phyloP scores from a whole-genome alignment of 768 basidiomycete species.

The Paxillus ammoniavirescens region DNA sequence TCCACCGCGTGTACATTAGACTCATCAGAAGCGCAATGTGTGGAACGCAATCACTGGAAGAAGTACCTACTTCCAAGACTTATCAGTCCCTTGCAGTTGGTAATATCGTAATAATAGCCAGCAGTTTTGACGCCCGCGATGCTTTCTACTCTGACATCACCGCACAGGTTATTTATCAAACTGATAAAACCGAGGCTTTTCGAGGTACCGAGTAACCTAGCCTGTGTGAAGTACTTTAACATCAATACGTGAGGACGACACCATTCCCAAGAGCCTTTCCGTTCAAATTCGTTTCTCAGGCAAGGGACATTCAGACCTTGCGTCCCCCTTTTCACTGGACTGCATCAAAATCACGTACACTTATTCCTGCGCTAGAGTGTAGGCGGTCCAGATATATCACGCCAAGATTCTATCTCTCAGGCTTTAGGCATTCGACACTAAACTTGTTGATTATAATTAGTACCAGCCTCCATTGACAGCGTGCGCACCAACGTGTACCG shows the following conservation, averaged over 20 bases:
- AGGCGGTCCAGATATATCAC: slow-evolving; percentile 7
- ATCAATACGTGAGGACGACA: slow-evolving; percentile 9
- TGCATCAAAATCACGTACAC: slow-evolving; percentile 28
- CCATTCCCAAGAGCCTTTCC: slow-evolving; percentile 6
- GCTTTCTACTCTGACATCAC: slow-evolving; percentile 20
- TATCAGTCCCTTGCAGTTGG: neutral
- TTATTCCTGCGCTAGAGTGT: slow-evolving; percentile 1
- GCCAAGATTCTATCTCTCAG: slow-evolving; percentile 22
- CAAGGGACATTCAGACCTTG: slow-evolving; percentile 3
- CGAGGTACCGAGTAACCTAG: slow-evolving; percentile 15
- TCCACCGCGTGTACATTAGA: slow-evolving; percentile 5
- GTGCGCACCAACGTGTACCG: slow-evolving; percentile 11
- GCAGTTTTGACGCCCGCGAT: slow-evolving; percentile 12
- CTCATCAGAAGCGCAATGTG: slow-evolving; percentile 5
- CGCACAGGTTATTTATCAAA: slow-evolving; percentile 4
- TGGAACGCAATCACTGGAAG: slow-evolving; percentile 10
- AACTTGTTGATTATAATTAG: slow-evolving; percentile 11
- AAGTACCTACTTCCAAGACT: slow-evolving; percentile 1
- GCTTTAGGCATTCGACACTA: slow-evolving; percentile 16
- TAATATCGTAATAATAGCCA: slow-evolving; percentile 3
- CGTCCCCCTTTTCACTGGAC: slow-evolving; percentile 8
- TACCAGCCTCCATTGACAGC: slow-evolving; percentile 19
- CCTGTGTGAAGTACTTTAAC: slow-evolving; percentile 15
- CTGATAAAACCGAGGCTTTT: slow-evolving; percentile 21
- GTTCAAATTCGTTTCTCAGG: slow-evolving; percentile 22